Evolutionary conservation across 345 rosid genomes (phyloP).

Genomic region (Durio zibethinus): DNA sequence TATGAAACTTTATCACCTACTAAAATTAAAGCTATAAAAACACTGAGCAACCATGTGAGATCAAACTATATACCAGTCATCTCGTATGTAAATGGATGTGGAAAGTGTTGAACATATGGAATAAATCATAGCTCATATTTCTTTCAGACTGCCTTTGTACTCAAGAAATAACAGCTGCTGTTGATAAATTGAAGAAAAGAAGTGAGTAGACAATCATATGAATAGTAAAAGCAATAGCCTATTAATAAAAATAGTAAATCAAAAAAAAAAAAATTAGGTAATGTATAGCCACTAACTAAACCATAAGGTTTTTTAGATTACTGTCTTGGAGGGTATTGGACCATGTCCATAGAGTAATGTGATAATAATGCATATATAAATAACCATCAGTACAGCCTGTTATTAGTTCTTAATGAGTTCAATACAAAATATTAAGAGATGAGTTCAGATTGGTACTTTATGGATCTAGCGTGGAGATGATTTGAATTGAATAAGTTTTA

Average conservation of each 20-base stretch:
- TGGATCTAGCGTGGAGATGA: neutral
- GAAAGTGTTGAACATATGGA: too few relatives aligned
- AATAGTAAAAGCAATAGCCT: neutral
- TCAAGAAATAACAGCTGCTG: constrained; percentile 1
- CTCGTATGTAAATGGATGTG: neutral
- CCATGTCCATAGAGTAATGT: neutral
- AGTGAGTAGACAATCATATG: neutral
- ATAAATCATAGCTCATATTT: neutral
- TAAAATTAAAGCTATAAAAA: too few relatives aligned
- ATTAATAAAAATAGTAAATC: neutral
- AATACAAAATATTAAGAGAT: neutral
- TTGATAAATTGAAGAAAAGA: neutral
- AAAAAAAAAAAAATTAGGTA: neutral
- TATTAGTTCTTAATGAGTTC: neutral
- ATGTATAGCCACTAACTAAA: neutral
- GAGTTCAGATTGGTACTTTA: neutral
- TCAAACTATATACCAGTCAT: constrained; percentile 19
- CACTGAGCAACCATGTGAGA: neutral
- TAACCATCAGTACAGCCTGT: neutral
- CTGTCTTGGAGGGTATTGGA: too few relatives aligned
- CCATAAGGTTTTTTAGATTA: neutral
- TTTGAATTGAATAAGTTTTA: neutral
- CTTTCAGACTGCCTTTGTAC: neutral
- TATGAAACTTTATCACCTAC: too few relatives aligned
- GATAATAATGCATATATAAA: neutral